Percentiles rank a stretch among this genome's conserved stretches.
phyloP scores from a whole-genome alignment of 176 grass and related monocot genomes.

The Oryza meridionalis region DNA sequence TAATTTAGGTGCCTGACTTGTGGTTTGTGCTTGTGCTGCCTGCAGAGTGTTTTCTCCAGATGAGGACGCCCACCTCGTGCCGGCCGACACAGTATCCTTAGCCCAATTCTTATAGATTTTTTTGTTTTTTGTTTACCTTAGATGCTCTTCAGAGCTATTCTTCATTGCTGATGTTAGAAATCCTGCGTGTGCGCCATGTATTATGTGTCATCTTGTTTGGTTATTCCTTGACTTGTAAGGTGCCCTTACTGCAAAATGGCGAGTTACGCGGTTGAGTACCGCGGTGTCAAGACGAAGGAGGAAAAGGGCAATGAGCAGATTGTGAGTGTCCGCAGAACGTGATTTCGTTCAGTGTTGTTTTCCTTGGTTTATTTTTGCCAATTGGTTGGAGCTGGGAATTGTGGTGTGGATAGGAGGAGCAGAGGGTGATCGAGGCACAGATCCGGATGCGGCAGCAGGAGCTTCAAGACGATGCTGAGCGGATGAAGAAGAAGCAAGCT shows the following conservation, averaged over 20 bases:
- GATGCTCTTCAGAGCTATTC: neutral
- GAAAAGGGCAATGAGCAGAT: conserved; percentile 90
- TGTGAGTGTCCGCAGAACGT: conserved; percentile 50
- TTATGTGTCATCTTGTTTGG: neutral
- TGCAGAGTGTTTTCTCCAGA: conserved; percentile 98
- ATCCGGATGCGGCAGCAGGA: conserved; percentile 93
- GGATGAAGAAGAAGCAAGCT: conserved; percentile 70
- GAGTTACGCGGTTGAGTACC: conserved; percentile 87
- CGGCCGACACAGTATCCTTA: conserved; percentile 82
- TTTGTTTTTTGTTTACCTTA: neutral
- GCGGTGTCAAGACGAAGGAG: conserved; percentile 78
- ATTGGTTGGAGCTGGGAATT: neutral
- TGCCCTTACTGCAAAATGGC: conserved; percentile 92
- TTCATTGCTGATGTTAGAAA: neutral
- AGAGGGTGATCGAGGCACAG: conserved; percentile 95
- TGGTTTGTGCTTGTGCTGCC: conserved; percentile 10
- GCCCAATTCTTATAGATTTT: conserved; percentile 6
- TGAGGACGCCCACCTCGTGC: conserved; percentile 72
- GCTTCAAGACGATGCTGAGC: conserved; percentile 63
- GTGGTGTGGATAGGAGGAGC: conserved; percentile 67
- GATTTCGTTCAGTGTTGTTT: neutral
- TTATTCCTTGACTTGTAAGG: conserved; percentile 63
- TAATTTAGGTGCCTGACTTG: neutral
- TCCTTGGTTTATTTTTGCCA: conserved; percentile 1
- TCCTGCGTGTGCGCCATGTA: no score